Conservation (phyloP, 208 protist species). For the Acanthamoeba castellanii region DNA sequence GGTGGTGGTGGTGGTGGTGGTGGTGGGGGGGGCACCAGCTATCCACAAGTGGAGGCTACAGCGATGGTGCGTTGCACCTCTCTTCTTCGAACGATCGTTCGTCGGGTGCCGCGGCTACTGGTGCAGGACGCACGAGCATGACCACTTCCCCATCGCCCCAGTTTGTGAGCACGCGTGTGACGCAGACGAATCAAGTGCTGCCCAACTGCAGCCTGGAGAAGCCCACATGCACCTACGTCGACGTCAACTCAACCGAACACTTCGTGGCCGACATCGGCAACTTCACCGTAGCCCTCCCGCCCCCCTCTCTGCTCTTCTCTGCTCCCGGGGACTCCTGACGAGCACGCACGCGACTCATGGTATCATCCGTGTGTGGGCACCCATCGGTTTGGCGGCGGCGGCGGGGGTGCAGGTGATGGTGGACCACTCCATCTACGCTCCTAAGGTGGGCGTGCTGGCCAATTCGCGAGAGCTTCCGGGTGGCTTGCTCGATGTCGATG, state of each 20-base stretch:
- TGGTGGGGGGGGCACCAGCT: neutral
- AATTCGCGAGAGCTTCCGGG: constrained; percentile 49
- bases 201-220: neutral
- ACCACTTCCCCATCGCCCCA: neutral
- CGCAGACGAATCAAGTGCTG: constrained; percentile 3
- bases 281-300: constrained; percentile 7
- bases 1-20: neutral
- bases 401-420: neutral
- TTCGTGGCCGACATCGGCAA: constrained; percentile 50
- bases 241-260: neutral
- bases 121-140: neutral
- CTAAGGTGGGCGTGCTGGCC: neutral
- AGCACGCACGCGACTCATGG: too few species aligned
- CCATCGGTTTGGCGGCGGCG: too few species aligned
- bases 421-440: constrained; percentile 42
- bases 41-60: neutral
- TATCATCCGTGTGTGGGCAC: too few species aligned
- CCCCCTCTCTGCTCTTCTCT: too few species aligned
- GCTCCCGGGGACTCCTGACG: too few species aligned
- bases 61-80: neutral
- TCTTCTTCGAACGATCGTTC: neutral
- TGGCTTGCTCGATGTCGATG: neutral
- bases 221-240: constrained; percentile 20
- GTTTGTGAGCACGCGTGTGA: constrained; percentile 60
- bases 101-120: too few species aligned